Evolutionary conservation across 2,329 filamentous ascomycete genomes (phyloP).

Genomic region (Verticillium isaacii): DNA sequence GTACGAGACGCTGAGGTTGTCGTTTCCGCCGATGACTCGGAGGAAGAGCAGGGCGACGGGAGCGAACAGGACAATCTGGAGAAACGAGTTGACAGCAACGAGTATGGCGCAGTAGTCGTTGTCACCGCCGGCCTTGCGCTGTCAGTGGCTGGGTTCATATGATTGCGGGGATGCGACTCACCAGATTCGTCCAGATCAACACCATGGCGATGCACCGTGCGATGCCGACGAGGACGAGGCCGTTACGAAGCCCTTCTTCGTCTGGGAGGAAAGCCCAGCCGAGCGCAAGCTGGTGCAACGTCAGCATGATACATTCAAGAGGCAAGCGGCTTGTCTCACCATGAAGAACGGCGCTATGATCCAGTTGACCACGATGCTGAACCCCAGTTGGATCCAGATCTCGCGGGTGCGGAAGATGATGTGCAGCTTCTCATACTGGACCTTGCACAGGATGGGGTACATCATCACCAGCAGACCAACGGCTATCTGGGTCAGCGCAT

Average conservation of each 20-base stretch:
- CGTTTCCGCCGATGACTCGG: constrained; percentile 54
- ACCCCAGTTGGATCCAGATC: constrained; percentile 74
- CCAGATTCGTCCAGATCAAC: constrained; percentile 66
- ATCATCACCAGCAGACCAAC: constrained; percentile 86
- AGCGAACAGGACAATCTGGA: constrained; percentile 71
- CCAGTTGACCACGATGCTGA: constrained; percentile 79
- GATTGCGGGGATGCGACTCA: neutral
- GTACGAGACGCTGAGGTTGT: constrained; percentile 47
- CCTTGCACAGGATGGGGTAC: constrained; percentile 89
- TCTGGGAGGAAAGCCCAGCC: constrained; percentile 66
- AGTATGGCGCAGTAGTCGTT: constrained; percentile 78
- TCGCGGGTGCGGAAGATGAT: constrained; percentile 53
- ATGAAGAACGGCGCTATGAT: constrained; percentile 77
- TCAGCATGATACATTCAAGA: constrained; percentile 4
- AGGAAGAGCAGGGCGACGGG: constrained; percentile 68
- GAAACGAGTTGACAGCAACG: constrained; percentile 68
- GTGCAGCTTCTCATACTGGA: constrained; percentile 72
- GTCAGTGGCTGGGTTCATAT: neutral
- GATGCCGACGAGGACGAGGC: constrained; percentile 76
- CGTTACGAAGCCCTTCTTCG: constrained; percentile 51
- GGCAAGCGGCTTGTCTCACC: constrained; percentile 38
- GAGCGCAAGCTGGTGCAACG: constrained; percentile 46
- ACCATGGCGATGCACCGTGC: constrained; percentile 87
- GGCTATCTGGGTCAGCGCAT: constrained; percentile 37
- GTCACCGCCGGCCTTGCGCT: constrained; percentile 60